Conservation (phyloP, 2,329 filamentous ascomycete genomes). For the Exophiala oligosperma region DNA sequence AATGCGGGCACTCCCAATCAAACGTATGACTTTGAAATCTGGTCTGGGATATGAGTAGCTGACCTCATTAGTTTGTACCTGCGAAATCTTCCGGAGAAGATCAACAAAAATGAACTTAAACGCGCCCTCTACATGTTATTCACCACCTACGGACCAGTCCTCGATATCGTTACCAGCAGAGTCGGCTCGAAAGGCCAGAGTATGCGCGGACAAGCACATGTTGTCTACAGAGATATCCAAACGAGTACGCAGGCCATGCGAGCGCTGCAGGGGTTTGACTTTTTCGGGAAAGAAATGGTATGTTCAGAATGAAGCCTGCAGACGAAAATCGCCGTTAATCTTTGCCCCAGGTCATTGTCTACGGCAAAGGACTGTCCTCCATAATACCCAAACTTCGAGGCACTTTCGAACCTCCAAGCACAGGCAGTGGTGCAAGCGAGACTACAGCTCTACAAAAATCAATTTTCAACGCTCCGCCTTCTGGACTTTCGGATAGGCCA, state of each 20-base stretch:
- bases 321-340: neutral
- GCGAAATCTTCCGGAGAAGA: slow-evolving; percentile 83
- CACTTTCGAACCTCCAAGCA: slow-evolving; percentile 71
- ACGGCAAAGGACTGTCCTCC: slow-evolving; percentile 86
- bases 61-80: slow-evolving; percentile 72
- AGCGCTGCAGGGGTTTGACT: slow-evolving; percentile 78
- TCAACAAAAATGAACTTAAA: slow-evolving; percentile 84
- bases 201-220: slow-evolving; percentile 94
- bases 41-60: slow-evolving; percentile 15
- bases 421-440: slow-evolving; percentile 55
- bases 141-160: slow-evolving; percentile 86
- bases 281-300: slow-evolving; percentile 79
- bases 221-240: slow-evolving; percentile 86
- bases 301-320: slow-evolving; percentile 12
- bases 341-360: slow-evolving; percentile 74
- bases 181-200: slow-evolving; percentile 71
- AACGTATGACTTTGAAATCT: slow-evolving; percentile 55
- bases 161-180: slow-evolving; percentile 74
- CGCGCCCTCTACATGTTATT: slow-evolving; percentile 90
- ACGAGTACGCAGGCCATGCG: slow-evolving; percentile 94
- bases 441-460: slow-evolving; percentile 75
- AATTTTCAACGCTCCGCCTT: slow-evolving; percentile 68
- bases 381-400: slow-evolving; percentile 89
- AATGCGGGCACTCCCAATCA: slow-evolving; percentile 68
- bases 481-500: slow-evolving; percentile 51